Percentiles rank a stretch among this genome's conserved stretches.
Evolutionary conservation across 768 basidiomycete species (phyloP).

Genomic region (Hygrophorus russula): DNA sequence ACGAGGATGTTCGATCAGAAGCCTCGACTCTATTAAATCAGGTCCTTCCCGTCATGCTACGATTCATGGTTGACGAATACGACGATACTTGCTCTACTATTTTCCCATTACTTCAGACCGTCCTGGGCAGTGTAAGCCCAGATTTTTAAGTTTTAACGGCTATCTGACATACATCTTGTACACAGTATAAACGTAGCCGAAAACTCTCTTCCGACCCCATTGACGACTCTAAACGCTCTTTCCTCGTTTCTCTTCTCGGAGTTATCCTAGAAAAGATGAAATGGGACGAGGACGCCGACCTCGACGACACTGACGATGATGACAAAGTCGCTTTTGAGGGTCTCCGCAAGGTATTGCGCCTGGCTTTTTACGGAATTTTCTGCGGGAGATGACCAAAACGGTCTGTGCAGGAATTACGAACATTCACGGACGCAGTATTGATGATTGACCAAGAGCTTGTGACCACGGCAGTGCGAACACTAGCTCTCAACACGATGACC

Average conservation of each 20-base stretch:
- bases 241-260: constrained; percentile 67
- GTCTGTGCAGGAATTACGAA: constrained; percentile 60
- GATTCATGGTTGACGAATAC: constrained; percentile 82
- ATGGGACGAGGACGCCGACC: constrained; percentile 76
- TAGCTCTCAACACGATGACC: constrained; percentile 67
- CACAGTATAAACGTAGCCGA: constrained; percentile 72
- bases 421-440: constrained; percentile 79
- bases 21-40: constrained; percentile 53
- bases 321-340: constrained; percentile 73
- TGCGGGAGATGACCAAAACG: background rate
- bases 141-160: background rate
- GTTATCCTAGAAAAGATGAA: constrained; percentile 82
- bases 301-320: constrained; percentile 81
- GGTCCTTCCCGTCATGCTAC: constrained; percentile 71
- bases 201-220: constrained; percentile 51
- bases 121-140: constrained; percentile 60
- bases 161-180: background rate
- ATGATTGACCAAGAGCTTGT: constrained; percentile 81
- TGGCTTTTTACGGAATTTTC: constrained; percentile 2
- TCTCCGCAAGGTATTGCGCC: constrained; percentile 63
- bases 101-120: constrained; percentile 65
- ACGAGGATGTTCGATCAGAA: constrained; percentile 51
- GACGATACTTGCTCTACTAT: constrained; percentile 84
- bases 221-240: constrained; percentile 58
- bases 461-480: constrained; percentile 58